phyloP scores from a whole-genome alignment of 1,284 basidiomycete genomes.

The Cryptococcus wingfieldii region DNA sequence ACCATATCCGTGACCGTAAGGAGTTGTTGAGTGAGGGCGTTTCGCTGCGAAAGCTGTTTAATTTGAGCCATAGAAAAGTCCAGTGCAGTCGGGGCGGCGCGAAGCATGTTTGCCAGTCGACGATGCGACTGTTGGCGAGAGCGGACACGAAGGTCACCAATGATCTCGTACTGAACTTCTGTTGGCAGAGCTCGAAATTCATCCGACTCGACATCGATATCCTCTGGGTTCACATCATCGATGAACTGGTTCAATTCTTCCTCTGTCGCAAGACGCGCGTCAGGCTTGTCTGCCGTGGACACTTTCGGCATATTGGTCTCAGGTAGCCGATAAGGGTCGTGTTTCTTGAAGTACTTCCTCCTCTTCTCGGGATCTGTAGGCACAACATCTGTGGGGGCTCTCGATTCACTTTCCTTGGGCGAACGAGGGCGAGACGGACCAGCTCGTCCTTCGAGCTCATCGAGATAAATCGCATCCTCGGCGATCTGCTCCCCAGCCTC shows the following conservation, averaged over 20 bases:
- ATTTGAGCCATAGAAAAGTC: constrained; percentile 97
- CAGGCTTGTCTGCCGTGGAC: constrained; percentile 58
- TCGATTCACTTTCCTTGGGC: background rate
- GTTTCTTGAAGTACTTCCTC: constrained; percentile 47
- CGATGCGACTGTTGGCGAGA: constrained; percentile 91
- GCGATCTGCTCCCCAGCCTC: constrained; percentile 53
- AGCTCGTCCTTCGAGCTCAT: constrained; percentile 62
- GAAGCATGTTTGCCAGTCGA: constrained; percentile 86
- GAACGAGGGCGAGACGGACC: constrained; percentile 24
- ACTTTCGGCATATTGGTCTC: constrained; percentile 55
- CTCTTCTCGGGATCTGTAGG: constrained; percentile 30
- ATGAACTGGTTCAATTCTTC: constrained; percentile 86
- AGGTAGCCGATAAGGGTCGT: constrained; percentile 79
- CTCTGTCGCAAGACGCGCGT: constrained; percentile 88
- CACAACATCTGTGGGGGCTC: constrained; percentile 8
- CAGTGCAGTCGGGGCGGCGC: constrained; percentile 71
- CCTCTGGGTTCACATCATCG: constrained; percentile 85
- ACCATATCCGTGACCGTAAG: constrained; percentile 89
- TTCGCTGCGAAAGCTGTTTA: constrained; percentile 80
- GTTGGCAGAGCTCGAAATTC: constrained; percentile 91
- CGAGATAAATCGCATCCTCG: constrained; percentile 73
- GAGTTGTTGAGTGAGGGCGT: constrained; percentile 90
- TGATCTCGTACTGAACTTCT: constrained; percentile 96
- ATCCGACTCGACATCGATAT: constrained; percentile 80
- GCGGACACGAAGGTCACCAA: constrained; percentile 88